Base-by-base conservation (phyloP, 148 eudicot species). In the Persicaria maculosa region DNA sequence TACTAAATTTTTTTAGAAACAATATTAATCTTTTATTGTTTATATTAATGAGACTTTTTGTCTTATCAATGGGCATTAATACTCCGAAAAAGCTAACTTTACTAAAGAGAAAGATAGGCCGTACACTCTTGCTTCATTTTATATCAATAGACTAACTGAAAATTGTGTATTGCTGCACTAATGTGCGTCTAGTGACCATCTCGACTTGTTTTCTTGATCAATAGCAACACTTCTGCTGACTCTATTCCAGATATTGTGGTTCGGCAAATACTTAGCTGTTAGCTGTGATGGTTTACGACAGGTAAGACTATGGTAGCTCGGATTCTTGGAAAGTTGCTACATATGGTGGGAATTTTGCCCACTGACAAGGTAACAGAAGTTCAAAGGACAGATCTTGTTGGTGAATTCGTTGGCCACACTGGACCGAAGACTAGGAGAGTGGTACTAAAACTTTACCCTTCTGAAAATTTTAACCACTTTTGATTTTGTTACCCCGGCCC, bases 301-400 rank as follows among this genome's bases (percentile, higher is more conserved):
- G 97, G 99, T 59, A 96, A 96, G 83, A 96, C 99, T 50, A 92
- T 96, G 99, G 97, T 96, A n/a, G 97, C 99, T 77, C 85, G 99
- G 75, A 81, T 96, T 67, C 97, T 96, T n/a, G 97, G 99, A 83
- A 92, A 90, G 72, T 88, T 96, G 75, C 94, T 96, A 12, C 82
- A 86, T 76, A 90, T 92, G 97, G 99, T 96, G 73, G 97, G 97
- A 71, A 86, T 96, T 78, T 82, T 96, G 77, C 97, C 99, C 15
- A 90, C 97, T 44, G 91, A 96, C 78, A 92, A 75, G 78, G 99
- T 96, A 71, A 96, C 97, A 48, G 99, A 96, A 74, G 99, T 96
- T 80, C 99, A 96, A 75, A 88, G 99, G 83, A 92, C 98, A 19
- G 99, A 95, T 86, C 80, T 95, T 79, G 99, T 96, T 57, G 99